phyloP scores from a whole-genome alignment of 2,329 filamentous ascomycete species.

The Fusarium transvaalense region DNA sequence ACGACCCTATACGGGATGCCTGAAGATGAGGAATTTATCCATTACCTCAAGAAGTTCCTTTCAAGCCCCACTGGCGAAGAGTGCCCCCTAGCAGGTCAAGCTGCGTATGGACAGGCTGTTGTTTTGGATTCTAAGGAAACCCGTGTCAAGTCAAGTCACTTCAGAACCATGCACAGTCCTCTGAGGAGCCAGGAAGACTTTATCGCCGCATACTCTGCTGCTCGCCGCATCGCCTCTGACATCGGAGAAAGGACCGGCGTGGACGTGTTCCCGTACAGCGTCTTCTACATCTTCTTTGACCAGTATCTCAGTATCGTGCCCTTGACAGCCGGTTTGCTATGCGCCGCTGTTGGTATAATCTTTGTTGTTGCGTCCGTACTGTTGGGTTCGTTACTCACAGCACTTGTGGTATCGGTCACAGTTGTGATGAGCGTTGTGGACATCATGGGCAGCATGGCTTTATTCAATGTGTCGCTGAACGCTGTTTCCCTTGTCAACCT shows the following conservation, averaged over 20 bases:
- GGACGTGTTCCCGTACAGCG: constrained; percentile 94
- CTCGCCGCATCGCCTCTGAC: constrained; percentile 85
- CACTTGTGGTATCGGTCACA: constrained; percentile 83
- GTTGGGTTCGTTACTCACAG: constrained; percentile 86
- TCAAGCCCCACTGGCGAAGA: constrained; percentile 81
- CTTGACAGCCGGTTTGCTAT: constrained; percentile 82
- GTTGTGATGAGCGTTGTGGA: constrained; percentile 95
- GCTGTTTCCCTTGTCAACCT: constrained; percentile 96
- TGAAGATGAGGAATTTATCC: constrained; percentile 88
- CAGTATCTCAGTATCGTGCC: constrained; percentile 90
- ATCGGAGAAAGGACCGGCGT: constrained; percentile 78
- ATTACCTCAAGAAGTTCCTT: constrained; percentile 88
- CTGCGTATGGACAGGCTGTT: constrained; percentile 86
- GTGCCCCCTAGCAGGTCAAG: constrained; percentile 89
- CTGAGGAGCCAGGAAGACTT: constrained; percentile 91
- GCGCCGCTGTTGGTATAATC: constrained; percentile 86
- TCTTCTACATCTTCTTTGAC: constrained; percentile 99
- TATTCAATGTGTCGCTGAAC: constrained; percentile 90
- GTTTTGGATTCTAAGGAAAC: constrained; percentile 77
- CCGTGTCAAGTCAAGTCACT: constrained; percentile 86
- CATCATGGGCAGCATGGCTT: constrained; percentile 94
- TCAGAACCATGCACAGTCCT: constrained; percentile 89
- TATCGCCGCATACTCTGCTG: constrained; percentile 89
- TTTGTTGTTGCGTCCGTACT: constrained; percentile 83
- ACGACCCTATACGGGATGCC: constrained; percentile 92